These are phyloP conservation scores for Malassezia cuniculi DNA, from an alignment of 1,284 basidiomycete species.

Conservation along the genomic window DNA sequence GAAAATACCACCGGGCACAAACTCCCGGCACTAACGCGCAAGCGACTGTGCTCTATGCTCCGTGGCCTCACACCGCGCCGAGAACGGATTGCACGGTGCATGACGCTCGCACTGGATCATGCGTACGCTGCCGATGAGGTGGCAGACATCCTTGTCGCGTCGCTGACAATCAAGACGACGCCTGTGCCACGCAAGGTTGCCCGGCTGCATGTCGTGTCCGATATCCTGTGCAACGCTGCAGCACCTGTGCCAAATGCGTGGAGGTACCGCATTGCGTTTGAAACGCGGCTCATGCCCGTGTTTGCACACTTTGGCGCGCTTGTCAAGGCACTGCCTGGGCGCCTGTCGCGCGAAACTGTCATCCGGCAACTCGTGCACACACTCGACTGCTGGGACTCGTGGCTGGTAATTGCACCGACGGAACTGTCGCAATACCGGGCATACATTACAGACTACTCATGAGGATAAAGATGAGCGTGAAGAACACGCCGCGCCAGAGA, in stretches of 20 bases:
- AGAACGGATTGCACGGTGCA: slow-evolving; percentile 80
- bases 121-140: slow-evolving; percentile 54
- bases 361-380: slow-evolving; percentile 73
- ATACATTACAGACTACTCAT: slow-evolving; percentile 28
- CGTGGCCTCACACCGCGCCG: slow-evolving; percentile 69
- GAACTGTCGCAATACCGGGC: slow-evolving; percentile 52
- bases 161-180: slow-evolving; percentile 58
- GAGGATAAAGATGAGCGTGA: slow-evolving; percentile 30
- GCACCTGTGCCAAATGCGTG: slow-evolving; percentile 62
- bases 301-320: slow-evolving; percentile 32
- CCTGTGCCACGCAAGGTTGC: slow-evolving; percentile 91
- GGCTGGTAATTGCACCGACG: slow-evolving; percentile 59
- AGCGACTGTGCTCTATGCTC: slow-evolving; percentile 77
- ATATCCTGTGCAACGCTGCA: slow-evolving; percentile 92
- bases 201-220: slow-evolving; percentile 83
- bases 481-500: slow-evolving; percentile 34
- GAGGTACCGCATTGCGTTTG: slow-evolving; percentile 22
- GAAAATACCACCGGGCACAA: slow-evolving; percentile 57
- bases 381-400: slow-evolving; percentile 87
- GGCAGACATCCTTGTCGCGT: slow-evolving; percentile 18
- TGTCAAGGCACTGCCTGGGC: slow-evolving; percentile 17
- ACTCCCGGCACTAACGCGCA: slow-evolving; percentile 63
- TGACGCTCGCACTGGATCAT: slow-evolving; percentile 87
- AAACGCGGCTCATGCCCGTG: slow-evolving; percentile 18
- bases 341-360: slow-evolving; percentile 29